Conservation (phyloP, 2,329 filamentous ascomycete species). For the Beauveria medogensis region DNA sequence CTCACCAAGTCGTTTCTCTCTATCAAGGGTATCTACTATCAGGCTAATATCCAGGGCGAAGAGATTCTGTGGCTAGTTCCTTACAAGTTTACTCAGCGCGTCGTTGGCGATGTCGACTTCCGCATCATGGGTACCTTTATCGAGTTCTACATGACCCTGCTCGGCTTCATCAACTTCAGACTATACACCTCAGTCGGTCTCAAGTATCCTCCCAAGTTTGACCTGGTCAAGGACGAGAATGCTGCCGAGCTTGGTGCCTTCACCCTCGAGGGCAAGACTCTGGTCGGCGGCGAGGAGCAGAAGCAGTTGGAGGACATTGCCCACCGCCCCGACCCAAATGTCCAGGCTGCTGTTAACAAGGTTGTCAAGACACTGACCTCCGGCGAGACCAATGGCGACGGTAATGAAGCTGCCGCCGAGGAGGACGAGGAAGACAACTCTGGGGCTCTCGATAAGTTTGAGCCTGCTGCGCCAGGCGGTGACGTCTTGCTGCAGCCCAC, state of each 20-base stretch:
- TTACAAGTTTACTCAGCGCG: conserved; percentile 94
- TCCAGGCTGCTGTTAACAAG: conserved; percentile 60
- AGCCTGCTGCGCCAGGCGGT: conserved; percentile 72
- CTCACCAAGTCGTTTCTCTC: conserved; percentile 94
- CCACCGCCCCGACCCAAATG: conserved; percentile 51
- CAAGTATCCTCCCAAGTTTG: conserved; percentile 94
- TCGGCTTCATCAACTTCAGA: conserved; percentile 93
- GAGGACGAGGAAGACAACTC: conserved; percentile 33
- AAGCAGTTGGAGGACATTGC: conserved; percentile 39
- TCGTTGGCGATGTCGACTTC: conserved; percentile 93
- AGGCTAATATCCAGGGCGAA: conserved; percentile 93
- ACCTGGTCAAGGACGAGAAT: conserved; percentile 75
- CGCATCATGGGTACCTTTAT: conserved; percentile 99
- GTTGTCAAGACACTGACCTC: conserved; percentile 60
- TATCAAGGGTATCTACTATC: conserved; percentile 99
- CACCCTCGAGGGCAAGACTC: conserved; percentile 69
- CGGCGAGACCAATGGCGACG: conserved; percentile 30
- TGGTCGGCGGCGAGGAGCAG: conserved; percentile 43
- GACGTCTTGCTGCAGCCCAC: conserved; percentile 78
- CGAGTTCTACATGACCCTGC: conserved; percentile 94
- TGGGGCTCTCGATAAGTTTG: conserved; percentile 81
- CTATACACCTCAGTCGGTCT: conserved; percentile 86
- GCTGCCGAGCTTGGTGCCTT: conserved; percentile 88
- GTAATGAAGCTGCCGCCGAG: conserved; percentile 21
- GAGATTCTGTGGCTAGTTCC: conserved; percentile 96